Conservation (phyloP, 805 yeast genomes). For the Brettanomyces sp. region DNA sequence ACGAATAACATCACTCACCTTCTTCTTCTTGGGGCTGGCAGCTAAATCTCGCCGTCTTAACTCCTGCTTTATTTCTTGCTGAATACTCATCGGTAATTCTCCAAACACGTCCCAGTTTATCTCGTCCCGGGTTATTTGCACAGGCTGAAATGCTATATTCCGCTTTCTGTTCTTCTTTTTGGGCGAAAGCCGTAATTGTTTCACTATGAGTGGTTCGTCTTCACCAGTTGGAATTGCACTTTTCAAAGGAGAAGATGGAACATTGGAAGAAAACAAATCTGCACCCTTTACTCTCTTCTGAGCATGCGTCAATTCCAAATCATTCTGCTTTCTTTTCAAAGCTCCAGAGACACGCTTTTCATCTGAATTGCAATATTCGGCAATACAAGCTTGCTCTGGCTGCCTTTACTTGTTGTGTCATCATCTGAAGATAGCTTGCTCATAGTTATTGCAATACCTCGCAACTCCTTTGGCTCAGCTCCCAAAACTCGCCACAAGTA, state of each 20-base stretch:
- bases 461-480: constrained; percentile 48
- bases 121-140: constrained; percentile 11
- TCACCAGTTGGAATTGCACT: neutral
- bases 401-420: constrained; percentile 9
- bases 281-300: neutral
- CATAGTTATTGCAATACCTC: constrained; percentile 74
- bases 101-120: constrained; percentile 59
- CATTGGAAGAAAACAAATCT: too few relatives aligned
- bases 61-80: constrained; percentile 49
- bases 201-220: constrained; percentile 4
- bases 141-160: neutral
- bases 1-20: constrained; percentile 13
- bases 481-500: constrained; percentile 45
- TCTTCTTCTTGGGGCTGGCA: constrained; percentile 15
- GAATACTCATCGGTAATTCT: constrained; percentile 57
- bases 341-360: constrained; percentile 4
- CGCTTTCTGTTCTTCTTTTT: constrained; percentile 2
- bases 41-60: constrained; percentile 30
- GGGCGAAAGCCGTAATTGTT: constrained; percentile 3
- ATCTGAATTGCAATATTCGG: constrained; percentile 1
- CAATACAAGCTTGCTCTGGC: constrained; percentile 28
- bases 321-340: constrained; percentile 4
- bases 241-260: too few relatives aligned
- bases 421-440: constrained; percentile 40
- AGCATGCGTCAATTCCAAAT: neutral